Evolutionary conservation across 2,329 filamentous ascomycete genomes (phyloP).

Genomic region (Colletotrichum siamense): DNA sequence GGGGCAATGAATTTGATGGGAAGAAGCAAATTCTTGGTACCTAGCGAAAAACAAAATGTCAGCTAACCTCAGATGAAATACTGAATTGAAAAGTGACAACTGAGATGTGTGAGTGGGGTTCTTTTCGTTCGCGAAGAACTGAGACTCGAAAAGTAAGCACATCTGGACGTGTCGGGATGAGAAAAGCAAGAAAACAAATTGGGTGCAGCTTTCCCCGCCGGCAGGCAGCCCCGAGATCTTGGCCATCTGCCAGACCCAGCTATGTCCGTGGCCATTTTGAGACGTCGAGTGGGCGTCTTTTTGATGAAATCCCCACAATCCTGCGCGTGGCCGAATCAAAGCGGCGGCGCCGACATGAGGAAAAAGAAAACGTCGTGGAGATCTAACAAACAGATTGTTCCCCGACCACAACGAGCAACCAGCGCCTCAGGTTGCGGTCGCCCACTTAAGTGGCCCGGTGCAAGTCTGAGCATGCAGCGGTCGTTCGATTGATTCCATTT

Average conservation of each 20-base stretch:
- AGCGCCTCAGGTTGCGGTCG: not conserved
- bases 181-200: not conserved
- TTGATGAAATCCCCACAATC: not conserved
- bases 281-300: not conserved
- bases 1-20: not conserved
- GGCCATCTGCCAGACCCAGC: not conserved
- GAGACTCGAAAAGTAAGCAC: not conserved
- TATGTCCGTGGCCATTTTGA: not conserved
- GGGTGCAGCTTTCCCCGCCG: not conserved
- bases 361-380: conserved; percentile 5
- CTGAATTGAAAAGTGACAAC: not conserved
- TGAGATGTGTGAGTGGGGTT: not conserved
- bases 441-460: not conserved
- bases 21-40: conserved; percentile 4
- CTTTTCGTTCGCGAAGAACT: not conserved
- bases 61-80: not conserved
- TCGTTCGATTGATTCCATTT: not conserved
- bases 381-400: not conserved
- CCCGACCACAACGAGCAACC: not conserved
- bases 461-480: not conserved
- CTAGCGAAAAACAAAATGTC: not conserved
- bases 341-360: not conserved
- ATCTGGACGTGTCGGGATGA: not conserved
- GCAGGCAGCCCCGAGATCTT: not conserved
- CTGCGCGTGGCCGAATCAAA: not conserved